phyloP scores from a whole-genome alignment of 2,329 filamentous ascomycete species.

The Coccinonectria pachysandricola region DNA sequence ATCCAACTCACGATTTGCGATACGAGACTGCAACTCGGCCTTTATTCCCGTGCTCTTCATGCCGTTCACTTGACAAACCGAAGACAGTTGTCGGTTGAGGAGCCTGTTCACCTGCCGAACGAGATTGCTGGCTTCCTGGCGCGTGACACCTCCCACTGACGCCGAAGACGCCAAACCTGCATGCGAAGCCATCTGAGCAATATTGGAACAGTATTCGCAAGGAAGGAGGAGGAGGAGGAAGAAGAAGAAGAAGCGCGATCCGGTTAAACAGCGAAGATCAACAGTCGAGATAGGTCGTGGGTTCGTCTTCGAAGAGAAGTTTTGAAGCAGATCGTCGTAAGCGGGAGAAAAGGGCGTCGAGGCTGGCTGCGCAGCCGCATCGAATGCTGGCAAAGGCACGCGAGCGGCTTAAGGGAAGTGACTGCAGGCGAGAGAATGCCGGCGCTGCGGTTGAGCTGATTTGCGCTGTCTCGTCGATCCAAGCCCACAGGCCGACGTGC shows the following conservation, averaged over 20 bases:
- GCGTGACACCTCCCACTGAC: constrained; percentile 19
- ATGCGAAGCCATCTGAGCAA: constrained; percentile 17
- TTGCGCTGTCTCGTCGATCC: constrained; percentile 7
- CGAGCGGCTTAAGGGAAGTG: constrained; percentile 2
- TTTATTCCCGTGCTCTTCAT: constrained; percentile 78
- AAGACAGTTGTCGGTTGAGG: constrained; percentile 58
- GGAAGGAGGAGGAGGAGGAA: no score
- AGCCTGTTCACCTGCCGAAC: constrained; percentile 35
- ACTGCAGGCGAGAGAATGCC: no score
- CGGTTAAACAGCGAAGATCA: no score
- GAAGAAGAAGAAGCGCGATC: no score
- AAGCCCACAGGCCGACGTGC: constrained; percentile 5
- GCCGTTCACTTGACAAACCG: constrained; percentile 64
- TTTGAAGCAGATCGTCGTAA: no score
- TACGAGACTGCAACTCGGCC: constrained; percentile 66
- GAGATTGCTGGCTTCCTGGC: constrained; percentile 35
- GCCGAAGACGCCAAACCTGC: constrained; percentile 12
- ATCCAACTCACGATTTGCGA: constrained; percentile 67
- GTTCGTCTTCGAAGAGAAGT: no score
- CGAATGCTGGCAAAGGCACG: constrained; percentile 18
- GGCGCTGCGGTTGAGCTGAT: no score
- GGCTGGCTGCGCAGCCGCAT: constrained; percentile 18
- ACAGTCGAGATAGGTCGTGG: no score
- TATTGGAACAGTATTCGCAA: no score
- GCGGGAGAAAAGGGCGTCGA: constrained; percentile 7